A percentile compares a stretch with the other conserved stretches of the same genome.
These are phyloP conservation scores for Coprinellus aureogranulatus DNA, from an alignment of 768 basidiomycete genomes.

Conservation along the genomic window DNA sequence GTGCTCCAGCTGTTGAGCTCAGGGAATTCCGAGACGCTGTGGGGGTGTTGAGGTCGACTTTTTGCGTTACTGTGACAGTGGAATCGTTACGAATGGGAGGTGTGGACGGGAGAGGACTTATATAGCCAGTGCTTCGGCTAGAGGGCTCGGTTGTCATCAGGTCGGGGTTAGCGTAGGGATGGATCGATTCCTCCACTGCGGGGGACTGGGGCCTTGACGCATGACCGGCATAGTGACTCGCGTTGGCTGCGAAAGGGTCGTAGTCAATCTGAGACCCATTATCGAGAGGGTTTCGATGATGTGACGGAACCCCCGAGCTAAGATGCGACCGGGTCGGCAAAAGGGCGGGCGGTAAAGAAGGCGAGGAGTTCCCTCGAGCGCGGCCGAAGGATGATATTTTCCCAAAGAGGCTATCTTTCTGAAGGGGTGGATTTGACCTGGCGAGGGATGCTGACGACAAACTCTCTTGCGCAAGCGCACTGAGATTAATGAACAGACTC, in stretches of 20 bases:
- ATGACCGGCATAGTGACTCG: conserved; percentile 11
- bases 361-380: conserved; percentile 26
- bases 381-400: conserved; percentile 42
- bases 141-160: conserved; percentile 36
- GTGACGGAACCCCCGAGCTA: conserved; percentile 16
- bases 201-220: conserved; percentile 13
- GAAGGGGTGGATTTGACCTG: conserved; percentile 26
- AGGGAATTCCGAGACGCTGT: neutral
- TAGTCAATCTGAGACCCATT: conserved; percentile 9
- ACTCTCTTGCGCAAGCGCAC: conserved; percentile 60
- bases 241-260: conserved; percentile 1
- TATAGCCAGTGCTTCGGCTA: conserved; percentile 26
- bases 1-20: neutral
- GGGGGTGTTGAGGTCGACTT: conserved; percentile 33
- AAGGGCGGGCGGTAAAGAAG: conserved; percentile 28
- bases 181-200: conserved; percentile 40
- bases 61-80: conserved; percentile 48
- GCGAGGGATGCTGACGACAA: conserved; percentile 55
- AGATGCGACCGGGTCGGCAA: conserved; percentile 27
- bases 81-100: conserved; percentile 49
- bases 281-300: conserved; percentile 9
- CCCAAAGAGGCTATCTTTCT: conserved; percentile 35
- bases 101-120: conserved; percentile 16
- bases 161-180: conserved; percentile 84
- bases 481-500: conserved; percentile 21